A percentile compares a stretch with the other conserved stretches of the same genome.
Conservation (phyloP, 2,329 filamentous ascomycete species). For the Dactylonectria macrodidyma region DNA sequence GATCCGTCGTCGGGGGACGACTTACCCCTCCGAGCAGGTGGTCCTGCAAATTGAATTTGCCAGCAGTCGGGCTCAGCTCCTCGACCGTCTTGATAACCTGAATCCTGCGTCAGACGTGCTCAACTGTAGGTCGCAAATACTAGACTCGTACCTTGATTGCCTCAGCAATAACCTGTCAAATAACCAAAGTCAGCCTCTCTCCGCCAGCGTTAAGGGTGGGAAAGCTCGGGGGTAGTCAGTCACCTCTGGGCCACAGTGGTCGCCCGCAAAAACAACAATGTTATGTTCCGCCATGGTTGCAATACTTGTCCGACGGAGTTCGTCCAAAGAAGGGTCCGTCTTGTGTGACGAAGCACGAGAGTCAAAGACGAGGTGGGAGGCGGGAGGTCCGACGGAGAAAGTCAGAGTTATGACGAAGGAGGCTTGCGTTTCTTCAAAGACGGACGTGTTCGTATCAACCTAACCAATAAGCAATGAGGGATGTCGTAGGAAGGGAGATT, state of each 20-base stretch:
- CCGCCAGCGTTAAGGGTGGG: conserved; percentile 34
- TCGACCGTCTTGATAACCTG: conserved; percentile 86
- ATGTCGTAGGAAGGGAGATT: conserved; percentile 16
- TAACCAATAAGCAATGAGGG: conserved; percentile 7
- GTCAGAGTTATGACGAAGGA: conserved; percentile 29
- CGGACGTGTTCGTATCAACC: conserved; percentile 11
- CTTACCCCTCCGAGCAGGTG: conserved; percentile 91
- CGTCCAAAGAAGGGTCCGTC: conserved; percentile 30
- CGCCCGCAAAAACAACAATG: conserved; percentile 84
- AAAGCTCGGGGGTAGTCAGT: conserved; percentile 45
- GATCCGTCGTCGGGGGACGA: conserved; percentile 46
- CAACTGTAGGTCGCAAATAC: conserved; percentile 30
- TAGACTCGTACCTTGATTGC: conserved; percentile 78
- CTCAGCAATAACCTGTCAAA: conserved; percentile 78
- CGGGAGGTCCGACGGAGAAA: conserved; percentile 25
- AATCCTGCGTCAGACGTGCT: conserved; percentile 32
- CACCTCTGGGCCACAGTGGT: conserved; percentile 89
- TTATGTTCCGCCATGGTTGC: conserved; percentile 76
- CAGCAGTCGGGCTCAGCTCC: conserved; percentile 75
- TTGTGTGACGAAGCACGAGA: conserved; percentile 29
- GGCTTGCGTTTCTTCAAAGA: conserved; percentile 28
- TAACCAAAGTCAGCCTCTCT: conserved; percentile 39
- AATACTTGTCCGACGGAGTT: conserved; percentile 31
- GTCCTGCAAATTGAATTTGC: conserved; percentile 88
- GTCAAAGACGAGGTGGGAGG: conserved; percentile 32